Evolutionary conservation across 2,329 filamentous ascomycete genomes (phyloP).

Genomic region (Neonectria ditissima): DNA sequence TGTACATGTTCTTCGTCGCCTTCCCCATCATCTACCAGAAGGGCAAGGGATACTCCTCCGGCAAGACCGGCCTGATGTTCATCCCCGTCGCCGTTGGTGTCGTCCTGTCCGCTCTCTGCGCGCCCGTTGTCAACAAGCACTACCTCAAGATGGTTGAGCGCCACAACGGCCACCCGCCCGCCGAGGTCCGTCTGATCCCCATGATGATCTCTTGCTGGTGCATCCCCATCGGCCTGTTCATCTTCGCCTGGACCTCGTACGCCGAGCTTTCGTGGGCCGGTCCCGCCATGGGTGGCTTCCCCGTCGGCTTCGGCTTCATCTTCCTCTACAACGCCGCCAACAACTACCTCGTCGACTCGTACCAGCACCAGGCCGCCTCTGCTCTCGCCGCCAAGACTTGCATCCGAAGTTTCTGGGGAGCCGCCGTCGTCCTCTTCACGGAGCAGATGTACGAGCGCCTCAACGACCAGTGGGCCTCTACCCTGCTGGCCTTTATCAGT

Average conservation of each 20-base stretch:
- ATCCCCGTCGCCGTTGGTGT: constrained; percentile 85
- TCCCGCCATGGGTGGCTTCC: constrained; percentile 76
- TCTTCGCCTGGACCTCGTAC: constrained; percentile 75
- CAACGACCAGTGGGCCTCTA: constrained; percentile 80
- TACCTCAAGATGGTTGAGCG: constrained; percentile 74
- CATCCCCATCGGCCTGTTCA: constrained; percentile 70
- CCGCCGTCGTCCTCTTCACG: constrained; percentile 81
- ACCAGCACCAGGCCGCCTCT: constrained; percentile 80
- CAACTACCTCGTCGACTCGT: constrained; percentile 76
- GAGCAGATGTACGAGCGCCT: constrained; percentile 82
- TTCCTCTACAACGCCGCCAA: constrained; percentile 85
- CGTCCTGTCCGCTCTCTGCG: constrained; percentile 71
- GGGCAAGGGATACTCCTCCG: constrained; percentile 81
- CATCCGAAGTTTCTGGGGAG: constrained; percentile 84
- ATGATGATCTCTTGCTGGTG: constrained; percentile 85
- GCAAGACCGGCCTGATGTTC: constrained; percentile 86
- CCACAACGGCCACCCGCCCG: constrained; percentile 78
- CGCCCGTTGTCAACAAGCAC: constrained; percentile 83
- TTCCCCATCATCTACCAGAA: constrained; percentile 79
- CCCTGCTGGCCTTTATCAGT: constrained; percentile 78
- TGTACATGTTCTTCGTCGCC: constrained; percentile 83
- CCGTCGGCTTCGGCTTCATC: constrained; percentile 84
- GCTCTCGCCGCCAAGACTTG: constrained; percentile 86
- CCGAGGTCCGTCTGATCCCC: constrained; percentile 82
- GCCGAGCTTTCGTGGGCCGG: constrained; percentile 75